Conservation (phyloP, 495 filamentous ascomycete genomes). For the Aspergillus baeticus region DNA sequence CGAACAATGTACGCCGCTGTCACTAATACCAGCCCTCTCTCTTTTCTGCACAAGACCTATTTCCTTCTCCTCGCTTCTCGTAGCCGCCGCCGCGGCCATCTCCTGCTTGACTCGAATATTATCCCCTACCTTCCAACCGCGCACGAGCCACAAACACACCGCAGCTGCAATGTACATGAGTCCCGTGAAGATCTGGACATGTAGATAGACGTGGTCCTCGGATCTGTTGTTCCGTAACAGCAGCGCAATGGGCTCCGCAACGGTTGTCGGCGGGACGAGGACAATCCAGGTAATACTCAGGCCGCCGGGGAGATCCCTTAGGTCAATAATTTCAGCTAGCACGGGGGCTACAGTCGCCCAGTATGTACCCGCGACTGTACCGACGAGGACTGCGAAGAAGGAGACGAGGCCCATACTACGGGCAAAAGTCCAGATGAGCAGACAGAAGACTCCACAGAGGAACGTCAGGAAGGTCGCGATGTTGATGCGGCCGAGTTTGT, state of each 20-base stretch:
- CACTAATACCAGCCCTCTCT: neutral
- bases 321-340: constrained; percentile 72
- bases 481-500: constrained; percentile 70
- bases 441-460: constrained; percentile 61
- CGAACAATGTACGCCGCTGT: neutral
- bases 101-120: constrained; percentile 39
- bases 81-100: neutral
- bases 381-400: constrained; percentile 69
- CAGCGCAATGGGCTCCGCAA: constrained; percentile 75
- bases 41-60: neutral
- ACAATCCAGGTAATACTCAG: constrained; percentile 76
- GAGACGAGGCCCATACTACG: constrained; percentile 64
- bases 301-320: constrained; percentile 67
- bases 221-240: constrained; percentile 51
- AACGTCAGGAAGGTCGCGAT: constrained; percentile 65
- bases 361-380: constrained; percentile 68
- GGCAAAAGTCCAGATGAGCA: constrained; percentile 74
- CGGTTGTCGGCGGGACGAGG: constrained; percentile 69
- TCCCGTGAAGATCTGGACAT: constrained; percentile 65
- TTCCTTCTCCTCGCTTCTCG: neutral
- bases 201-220: constrained; percentile 49
- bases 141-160: constrained; percentile 44
- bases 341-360: constrained; percentile 73
- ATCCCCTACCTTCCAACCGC: constrained; percentile 59
- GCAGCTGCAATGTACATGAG: constrained; percentile 64